Evolutionary conservation across 805 yeast species (phyloP).

Genomic region (Monosporozyma siamensis): DNA sequence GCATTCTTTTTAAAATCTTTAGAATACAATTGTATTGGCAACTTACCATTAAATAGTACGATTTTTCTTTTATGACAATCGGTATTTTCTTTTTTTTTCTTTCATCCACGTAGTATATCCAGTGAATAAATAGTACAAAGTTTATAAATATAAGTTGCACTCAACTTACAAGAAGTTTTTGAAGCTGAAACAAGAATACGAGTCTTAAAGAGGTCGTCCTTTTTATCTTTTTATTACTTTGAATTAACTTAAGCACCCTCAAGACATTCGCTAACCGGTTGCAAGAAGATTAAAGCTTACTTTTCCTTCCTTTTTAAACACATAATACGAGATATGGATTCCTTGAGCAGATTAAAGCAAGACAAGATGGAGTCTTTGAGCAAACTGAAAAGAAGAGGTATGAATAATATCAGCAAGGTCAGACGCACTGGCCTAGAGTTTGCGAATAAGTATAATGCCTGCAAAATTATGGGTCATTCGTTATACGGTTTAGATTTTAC

Average conservation of each 20-base stretch:
- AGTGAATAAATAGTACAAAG: no score
- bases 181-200: no score
- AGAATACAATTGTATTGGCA: neutral
- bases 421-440: conserved; percentile 9
- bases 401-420: conserved; percentile 9
- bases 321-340: neutral
- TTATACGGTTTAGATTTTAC: neutral
- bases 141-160: no score
- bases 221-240: no score
- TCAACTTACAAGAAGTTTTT: no score
- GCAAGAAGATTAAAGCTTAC: no score
- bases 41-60: neutral
- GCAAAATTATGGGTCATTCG: neutral
- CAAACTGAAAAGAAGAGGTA: conserved; percentile 10
- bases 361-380: conserved; percentile 10
- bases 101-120: no score
- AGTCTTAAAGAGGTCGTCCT: no score
- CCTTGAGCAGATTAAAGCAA: neutral
- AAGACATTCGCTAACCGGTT: neutral
- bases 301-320: no score
- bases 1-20: neutral
- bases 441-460: conserved; percentile 4
- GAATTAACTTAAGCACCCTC: no score
- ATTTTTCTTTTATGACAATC: no score
- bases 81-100: neutral